Evolutionary conservation across 2,329 filamentous ascomycete species (phyloP).

Genomic region (Lachnellula hyalina): DNA sequence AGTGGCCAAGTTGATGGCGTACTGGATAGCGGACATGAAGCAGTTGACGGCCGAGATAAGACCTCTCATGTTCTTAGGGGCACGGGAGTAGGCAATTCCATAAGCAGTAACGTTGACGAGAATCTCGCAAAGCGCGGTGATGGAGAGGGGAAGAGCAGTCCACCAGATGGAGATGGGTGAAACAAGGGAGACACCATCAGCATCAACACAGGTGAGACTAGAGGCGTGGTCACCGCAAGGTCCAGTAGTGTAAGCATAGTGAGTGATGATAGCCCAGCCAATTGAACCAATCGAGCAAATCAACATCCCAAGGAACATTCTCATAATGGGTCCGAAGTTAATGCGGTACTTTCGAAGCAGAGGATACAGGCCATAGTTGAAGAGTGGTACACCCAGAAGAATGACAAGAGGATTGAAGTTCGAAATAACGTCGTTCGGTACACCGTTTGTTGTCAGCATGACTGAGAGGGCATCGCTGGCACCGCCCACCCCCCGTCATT

Average conservation of each 20-base stretch:
- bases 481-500: conserved; percentile 42
- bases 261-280: conserved; percentile 50
- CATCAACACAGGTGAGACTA: conserved; percentile 18
- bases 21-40: conserved; percentile 42
- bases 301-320: conserved; percentile 66
- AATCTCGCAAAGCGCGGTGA: conserved; percentile 46
- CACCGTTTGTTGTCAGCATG: conserved; percentile 60
- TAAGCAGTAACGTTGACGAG: conserved; percentile 47
- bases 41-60: conserved; percentile 46
- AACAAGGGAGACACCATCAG: conserved; percentile 19
- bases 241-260: conserved; percentile 58
- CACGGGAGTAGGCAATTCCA: conserved; percentile 47
- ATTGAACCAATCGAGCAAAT: conserved; percentile 56
- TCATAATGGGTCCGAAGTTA: conserved; percentile 67
- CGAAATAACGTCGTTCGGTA: conserved; percentile 72
- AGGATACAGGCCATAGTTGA: conserved; percentile 65
- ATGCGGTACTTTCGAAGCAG: conserved; percentile 57
- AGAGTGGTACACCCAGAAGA: conserved; percentile 66
- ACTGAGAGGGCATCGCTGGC: conserved; percentile 47
- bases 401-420: conserved; percentile 73
- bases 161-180: conserved; percentile 48
- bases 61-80: conserved; percentile 47
- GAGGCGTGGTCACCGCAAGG: conserved; percentile 47
- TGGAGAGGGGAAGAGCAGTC: conserved; percentile 49
- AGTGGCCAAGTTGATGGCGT: conserved; percentile 40